Percentiles rank a stretch among this genome's conserved stretches.
Evolutionary conservation across 129 eudicot genomes (phyloP).

Genomic region (Saussurea involucrata): DNA sequence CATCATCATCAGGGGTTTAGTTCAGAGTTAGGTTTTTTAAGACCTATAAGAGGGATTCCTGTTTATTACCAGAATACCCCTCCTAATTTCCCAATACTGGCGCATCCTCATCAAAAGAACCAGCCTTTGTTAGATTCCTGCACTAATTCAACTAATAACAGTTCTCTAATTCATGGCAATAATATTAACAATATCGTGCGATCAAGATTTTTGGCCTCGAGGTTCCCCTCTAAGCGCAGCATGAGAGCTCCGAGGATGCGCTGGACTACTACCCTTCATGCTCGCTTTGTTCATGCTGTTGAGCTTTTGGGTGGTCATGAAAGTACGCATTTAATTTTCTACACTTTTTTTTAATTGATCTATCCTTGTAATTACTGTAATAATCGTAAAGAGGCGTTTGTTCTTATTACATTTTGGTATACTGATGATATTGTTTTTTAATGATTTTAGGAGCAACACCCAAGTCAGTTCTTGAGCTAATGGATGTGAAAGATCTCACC

Average conservation of each 20-base stretch:
- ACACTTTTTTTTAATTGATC: background rate
- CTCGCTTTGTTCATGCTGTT: slow-evolving; percentile 94
- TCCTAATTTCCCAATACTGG: slow-evolving; percentile 45
- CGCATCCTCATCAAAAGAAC: slow-evolving; percentile 39
- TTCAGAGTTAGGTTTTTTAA: slow-evolving; percentile 58
- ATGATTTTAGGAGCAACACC: slow-evolving; percentile 84
- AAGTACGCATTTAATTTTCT: slow-evolving; percentile 36
- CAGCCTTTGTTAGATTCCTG: slow-evolving; percentile 30
- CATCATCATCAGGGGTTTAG: slow-evolving; percentile 37
- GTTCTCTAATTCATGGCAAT: slow-evolving; percentile 17
- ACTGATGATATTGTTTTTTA: background rate
- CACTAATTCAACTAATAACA: slow-evolving; percentile 30
- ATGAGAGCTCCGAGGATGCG: slow-evolving; percentile 98
- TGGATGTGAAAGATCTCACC: slow-evolving; percentile 99
- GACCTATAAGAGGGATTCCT: slow-evolving; percentile 93
- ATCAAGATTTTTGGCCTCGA: slow-evolving; percentile 60
- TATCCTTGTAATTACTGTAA: background rate
- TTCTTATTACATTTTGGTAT: slow-evolving; percentile 2
- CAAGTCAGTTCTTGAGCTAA: slow-evolving; percentile 97
- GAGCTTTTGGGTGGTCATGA: slow-evolving; percentile 99
- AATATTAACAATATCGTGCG: slow-evolving; percentile 39
- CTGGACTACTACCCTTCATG: slow-evolving; percentile 91
- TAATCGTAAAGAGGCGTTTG: background rate
- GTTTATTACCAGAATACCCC: slow-evolving; percentile 80
- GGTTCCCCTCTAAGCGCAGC: slow-evolving; percentile 79